These are phyloP conservation scores for Blastomyces gilchristii DNA, from an alignment of 2,329 filamentous ascomycete species.

Conservation along the genomic window DNA sequence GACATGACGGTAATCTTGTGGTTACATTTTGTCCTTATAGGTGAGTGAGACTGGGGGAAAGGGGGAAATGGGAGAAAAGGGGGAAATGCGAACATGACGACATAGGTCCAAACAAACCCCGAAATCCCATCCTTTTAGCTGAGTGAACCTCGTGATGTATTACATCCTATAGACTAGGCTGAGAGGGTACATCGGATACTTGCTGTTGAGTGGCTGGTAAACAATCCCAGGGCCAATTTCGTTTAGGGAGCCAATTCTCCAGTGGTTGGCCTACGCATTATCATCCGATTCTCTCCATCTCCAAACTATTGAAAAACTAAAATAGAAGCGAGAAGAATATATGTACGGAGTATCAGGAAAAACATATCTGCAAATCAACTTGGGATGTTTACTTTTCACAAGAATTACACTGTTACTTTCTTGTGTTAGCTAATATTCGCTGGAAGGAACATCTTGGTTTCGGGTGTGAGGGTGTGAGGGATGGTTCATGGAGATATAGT, in stretches of 20 bases:
- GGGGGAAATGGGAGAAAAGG: too few species aligned
- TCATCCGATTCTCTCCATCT: background rate
- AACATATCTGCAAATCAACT: background rate
- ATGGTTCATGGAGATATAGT: background rate
- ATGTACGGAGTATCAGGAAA: background rate
- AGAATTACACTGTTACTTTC: background rate
- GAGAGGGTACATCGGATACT: background rate
- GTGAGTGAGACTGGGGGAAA: background rate
- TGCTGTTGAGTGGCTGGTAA: background rate
- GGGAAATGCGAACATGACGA: background rate
- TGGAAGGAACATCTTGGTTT: background rate
- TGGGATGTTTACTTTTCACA: background rate
- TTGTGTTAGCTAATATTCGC: background rate
- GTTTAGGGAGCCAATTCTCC: too few species aligned
- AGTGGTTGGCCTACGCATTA: background rate
- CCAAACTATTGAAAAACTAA: background rate
- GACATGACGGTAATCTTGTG: background rate
- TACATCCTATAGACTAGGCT: background rate
- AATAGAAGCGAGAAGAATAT: background rate
- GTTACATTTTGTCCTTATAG: background rate
- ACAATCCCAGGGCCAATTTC: background rate
- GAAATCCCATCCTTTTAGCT: background rate
- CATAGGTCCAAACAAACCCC: background rate
- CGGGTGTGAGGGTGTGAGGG: background rate
- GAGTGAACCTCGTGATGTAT: slow-evolving; percentile 1